Conservation (phyloP, 192 early-diverging fungal genomes). For the Gonapodya prolifera region DNA sequence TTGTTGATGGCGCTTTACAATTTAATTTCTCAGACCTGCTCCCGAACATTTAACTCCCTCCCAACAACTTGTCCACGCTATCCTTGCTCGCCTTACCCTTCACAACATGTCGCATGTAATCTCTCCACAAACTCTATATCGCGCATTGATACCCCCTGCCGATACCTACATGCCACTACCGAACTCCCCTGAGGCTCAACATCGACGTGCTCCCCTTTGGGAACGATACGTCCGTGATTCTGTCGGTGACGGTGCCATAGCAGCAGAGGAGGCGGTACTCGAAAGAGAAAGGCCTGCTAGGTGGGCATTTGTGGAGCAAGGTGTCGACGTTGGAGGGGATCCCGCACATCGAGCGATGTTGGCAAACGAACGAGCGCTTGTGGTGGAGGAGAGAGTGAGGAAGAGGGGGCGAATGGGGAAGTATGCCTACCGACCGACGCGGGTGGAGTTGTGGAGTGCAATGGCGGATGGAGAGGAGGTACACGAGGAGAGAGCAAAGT, state of each 20-base stretch:
- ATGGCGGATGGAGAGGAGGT: not conserved
- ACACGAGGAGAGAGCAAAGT: not conserved
- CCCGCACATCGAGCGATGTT: not conserved
- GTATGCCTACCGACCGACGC: not conserved
- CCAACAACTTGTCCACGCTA: not conserved
- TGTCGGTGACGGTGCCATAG: not conserved
- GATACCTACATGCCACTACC: not conserved
- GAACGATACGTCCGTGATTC: not conserved
- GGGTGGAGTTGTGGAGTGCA: not conserved
- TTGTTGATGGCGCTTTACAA: not conserved
- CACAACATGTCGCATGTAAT: not conserved
- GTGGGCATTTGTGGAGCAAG: not conserved
- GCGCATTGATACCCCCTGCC: not conserved
- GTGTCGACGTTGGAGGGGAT: not conserved
- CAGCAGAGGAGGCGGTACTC: not conserved
- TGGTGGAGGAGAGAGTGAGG: not conserved
- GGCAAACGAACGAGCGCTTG: not conserved
- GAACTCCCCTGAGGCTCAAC: not conserved
- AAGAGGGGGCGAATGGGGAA: not conserved
- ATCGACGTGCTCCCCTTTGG: not conserved
- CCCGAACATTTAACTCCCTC: not conserved
- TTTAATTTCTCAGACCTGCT: not conserved
- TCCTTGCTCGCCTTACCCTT: not conserved
- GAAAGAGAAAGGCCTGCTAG: not conserved
- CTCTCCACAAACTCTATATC: not conserved